Evolutionary conservation across 1,139 yeast genomes (phyloP).

Genomic region (Suhomyces bribrorum): DNA sequence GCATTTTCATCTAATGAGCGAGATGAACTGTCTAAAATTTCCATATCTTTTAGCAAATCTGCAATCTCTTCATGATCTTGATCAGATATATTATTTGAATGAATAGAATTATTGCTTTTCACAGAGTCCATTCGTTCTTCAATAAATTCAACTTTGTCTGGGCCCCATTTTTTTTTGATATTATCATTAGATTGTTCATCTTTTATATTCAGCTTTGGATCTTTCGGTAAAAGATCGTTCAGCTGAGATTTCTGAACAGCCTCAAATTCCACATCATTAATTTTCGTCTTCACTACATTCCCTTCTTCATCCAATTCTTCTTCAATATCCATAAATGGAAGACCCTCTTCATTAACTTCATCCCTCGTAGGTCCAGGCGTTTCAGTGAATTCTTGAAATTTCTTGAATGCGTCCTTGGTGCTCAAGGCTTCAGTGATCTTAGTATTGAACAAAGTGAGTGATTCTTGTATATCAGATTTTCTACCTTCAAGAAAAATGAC

Average conservation of each 20-base stretch:
- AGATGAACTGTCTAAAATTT: conserved; percentile 21
- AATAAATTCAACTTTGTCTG: conserved; percentile 2
- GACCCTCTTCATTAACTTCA: conserved; percentile 39
- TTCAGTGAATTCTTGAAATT: conserved; percentile 25
- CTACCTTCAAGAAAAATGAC: conserved; percentile 43
- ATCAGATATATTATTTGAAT: conserved; percentile 1
- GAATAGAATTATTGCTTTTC: conserved; percentile 1
- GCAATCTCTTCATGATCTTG: conserved; percentile 36
- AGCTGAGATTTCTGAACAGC: no score
- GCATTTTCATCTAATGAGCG: conserved; percentile 19
- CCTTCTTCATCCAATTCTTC: conserved; percentile 86
- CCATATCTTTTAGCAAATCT: conserved; percentile 55
- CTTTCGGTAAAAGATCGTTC: no score
- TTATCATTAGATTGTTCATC: background rate
- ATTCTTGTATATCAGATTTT: conserved; percentile 35
- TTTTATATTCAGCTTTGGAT: conserved; percentile 13
- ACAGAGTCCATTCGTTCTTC: background rate
- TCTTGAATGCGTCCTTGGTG: conserved; percentile 34
- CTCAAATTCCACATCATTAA: conserved; percentile 22
- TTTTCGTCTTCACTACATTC: conserved; percentile 49
- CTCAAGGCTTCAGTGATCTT: conserved; percentile 49
- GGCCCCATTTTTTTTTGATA: background rate
- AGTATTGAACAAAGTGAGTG: conserved; percentile 37
- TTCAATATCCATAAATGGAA: conserved; percentile 75
- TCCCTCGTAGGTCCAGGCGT: conserved; percentile 8